These are phyloP conservation scores for Apium graveolens DNA, from an alignment of 129 eudicot genomes.

Conservation along the genomic window DNA sequence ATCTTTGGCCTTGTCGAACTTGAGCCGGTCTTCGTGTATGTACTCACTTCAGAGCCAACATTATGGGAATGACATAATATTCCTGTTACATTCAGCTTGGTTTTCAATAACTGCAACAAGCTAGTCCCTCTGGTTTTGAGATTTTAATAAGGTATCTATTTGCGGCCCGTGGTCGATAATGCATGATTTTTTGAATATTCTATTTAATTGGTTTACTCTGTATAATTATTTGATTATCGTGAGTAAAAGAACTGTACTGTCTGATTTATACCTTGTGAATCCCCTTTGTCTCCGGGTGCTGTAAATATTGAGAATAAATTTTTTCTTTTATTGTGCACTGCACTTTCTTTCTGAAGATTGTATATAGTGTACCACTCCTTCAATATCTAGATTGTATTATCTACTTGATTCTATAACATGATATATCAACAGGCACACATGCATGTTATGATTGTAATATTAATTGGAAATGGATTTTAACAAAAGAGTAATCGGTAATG, in stretches of 20 bases:
- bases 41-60: conserved; percentile 43
- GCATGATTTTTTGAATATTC: not conserved
- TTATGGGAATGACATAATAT: conserved; percentile 50
- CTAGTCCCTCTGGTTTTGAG: conserved; percentile 37
- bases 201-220: not conserved
- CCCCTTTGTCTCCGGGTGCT: not conserved
- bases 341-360: too few species aligned
- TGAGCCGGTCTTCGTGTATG: conserved; percentile 61
- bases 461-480: too few species aligned
- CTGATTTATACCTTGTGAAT: not conserved
- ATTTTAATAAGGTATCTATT: conserved; percentile 20
- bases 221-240: not conserved
- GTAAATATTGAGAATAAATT: too few species aligned
- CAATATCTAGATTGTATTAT: too few species aligned
- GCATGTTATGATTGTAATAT: too few species aligned
- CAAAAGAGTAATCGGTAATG: too few species aligned
- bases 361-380: too few species aligned
- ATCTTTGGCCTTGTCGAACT: conserved; percentile 41
- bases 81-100: conserved; percentile 44
- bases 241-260: not conserved
- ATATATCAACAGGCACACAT: too few species aligned
- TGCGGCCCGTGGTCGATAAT: not conserved
- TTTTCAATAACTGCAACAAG: conserved; percentile 42
- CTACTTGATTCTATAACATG: too few species aligned
- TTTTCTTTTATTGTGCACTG: too few species aligned